A percentile compares a stretch with the other conserved stretches of the same genome.
Evolutionary conservation across 2,329 filamentous ascomycete species (phyloP).

Genomic region (Fusarium hainanense): DNA sequence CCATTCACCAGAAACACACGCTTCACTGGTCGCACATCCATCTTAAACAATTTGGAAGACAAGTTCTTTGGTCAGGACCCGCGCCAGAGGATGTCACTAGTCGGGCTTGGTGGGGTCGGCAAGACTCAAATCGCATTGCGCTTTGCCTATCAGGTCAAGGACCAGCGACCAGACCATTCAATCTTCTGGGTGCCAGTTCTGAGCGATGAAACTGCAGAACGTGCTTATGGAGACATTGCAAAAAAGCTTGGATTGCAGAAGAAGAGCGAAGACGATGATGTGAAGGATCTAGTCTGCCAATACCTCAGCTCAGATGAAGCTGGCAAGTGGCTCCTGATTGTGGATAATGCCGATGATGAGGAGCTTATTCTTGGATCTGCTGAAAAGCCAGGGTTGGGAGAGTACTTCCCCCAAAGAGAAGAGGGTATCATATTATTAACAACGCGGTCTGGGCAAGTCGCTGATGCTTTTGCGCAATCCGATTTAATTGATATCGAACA

Average conservation of each 20-base stretch:
- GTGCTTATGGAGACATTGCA: conserved; percentile 51
- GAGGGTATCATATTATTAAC: conserved; percentile 38
- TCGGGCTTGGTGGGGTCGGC: conserved; percentile 51
- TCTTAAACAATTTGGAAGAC: neutral
- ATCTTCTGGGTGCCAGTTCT: conserved; percentile 56
- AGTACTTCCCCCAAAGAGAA: conserved; percentile 46
- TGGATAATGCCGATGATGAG: conserved; percentile 59
- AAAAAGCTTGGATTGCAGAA: conserved; percentile 42
- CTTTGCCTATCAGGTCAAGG: conserved; percentile 45
- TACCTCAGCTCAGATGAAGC: conserved; percentile 45
- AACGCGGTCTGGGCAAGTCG: conserved; percentile 26
- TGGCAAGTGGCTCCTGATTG: conserved; percentile 55
- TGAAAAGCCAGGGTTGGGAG: neutral
- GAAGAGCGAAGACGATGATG: conserved; percentile 50
- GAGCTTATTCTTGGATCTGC: conserved; percentile 43
- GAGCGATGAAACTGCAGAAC: conserved; percentile 47
- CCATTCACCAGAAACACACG: neutral
- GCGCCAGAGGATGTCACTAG: neutral
- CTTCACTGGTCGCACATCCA: neutral
- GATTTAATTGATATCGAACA: conserved; percentile 27
- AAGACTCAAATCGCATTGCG: conserved; percentile 56
- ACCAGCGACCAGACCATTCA: conserved; percentile 46
- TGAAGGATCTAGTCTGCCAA: conserved; percentile 51
- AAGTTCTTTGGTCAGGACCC: conserved; percentile 22
- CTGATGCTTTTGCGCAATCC: neutral